Conservation (phyloP, 805 yeast species). For the Metschnikowia reukaufii region DNA sequence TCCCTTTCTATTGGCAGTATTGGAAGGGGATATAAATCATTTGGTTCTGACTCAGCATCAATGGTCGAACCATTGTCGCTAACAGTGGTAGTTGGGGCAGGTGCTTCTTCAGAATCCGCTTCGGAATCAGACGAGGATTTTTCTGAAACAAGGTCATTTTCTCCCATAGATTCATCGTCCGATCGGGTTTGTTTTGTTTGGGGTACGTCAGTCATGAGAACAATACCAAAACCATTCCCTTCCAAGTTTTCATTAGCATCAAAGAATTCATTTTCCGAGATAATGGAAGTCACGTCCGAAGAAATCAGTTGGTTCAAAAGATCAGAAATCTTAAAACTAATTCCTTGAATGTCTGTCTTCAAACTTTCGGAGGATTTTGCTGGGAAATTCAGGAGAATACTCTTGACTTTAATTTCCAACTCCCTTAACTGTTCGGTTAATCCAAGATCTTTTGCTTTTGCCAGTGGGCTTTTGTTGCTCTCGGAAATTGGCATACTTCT, state of each 20-base stretch:
- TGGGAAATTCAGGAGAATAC: not conserved
- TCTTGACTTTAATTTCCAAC: conserved; percentile 6
- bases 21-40: conserved; percentile 69
- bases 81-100: conserved; percentile 6
- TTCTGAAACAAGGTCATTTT: conserved; percentile 23
- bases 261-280: conserved; percentile 35
- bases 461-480: not conserved
- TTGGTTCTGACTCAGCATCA: conserved; percentile 14
- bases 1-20: conserved; percentile 50
- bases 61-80: not conserved
- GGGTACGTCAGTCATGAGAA: conserved; percentile 38
- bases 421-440: conserved; percentile 2
- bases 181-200: conserved; percentile 10
- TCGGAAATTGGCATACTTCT: conserved; percentile 1
- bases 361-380: conserved; percentile 1
- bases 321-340: conserved; percentile 1
- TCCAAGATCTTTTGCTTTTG: not conserved
- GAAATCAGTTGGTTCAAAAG: conserved; percentile 6
- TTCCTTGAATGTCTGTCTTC: conserved; percentile 1
- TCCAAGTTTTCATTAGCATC: conserved; percentile 68
- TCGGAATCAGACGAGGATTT: conserved; percentile 20
- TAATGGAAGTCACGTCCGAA: conserved; percentile 29
- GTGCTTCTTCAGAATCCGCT: conserved; percentile 15
- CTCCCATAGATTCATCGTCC: conserved; percentile 21
- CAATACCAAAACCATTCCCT: conserved; percentile 50